A percentile compares a stretch with the other conserved stretches of the same genome.
Conservation (phyloP, 2,329 filamentous ascomycete species). For the Alternaria viburni region DNA sequence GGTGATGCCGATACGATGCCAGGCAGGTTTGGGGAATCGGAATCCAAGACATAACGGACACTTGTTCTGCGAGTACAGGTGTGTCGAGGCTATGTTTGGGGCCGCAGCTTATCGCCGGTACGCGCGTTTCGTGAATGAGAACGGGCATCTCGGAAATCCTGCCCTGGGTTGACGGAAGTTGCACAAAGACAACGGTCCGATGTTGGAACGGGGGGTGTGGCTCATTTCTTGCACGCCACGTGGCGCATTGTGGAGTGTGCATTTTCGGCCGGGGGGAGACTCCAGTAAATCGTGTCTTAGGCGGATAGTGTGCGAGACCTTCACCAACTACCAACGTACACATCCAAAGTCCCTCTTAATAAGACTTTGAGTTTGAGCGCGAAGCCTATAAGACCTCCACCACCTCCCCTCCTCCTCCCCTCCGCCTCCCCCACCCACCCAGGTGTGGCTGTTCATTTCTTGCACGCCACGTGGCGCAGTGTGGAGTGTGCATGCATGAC, state of each 20-base stretch:
- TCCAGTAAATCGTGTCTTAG: too few species aligned
- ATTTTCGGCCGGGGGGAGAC: too few species aligned
- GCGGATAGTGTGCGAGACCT: too few species aligned
- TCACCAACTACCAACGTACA: too few species aligned
- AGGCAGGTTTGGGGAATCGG: neutral
- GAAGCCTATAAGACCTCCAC: too few species aligned
- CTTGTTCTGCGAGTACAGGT: neutral
- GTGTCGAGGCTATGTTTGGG: neutral
- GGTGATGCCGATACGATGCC: slow-evolving; percentile 4
- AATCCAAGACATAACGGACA: neutral
- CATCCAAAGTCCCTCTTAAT: too few species aligned
- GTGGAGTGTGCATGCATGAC: neutral
- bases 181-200: neutral
- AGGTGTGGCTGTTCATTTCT: neutral
- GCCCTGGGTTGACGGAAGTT: neutral
- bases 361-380: too few species aligned
- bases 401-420: too few species aligned
- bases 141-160: slow-evolving; percentile 1
- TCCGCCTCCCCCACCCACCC: too few species aligned
- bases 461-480: slow-evolving; percentile 12
- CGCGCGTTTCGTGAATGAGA: neutral
- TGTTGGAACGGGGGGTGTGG: neutral
- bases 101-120: neutral
- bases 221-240: neutral
- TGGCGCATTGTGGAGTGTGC: too few species aligned